These are phyloP conservation scores for Hanseniaspora nectarophila DNA, from an alignment of 805 yeast genomes.

Conservation along the genomic window DNA sequence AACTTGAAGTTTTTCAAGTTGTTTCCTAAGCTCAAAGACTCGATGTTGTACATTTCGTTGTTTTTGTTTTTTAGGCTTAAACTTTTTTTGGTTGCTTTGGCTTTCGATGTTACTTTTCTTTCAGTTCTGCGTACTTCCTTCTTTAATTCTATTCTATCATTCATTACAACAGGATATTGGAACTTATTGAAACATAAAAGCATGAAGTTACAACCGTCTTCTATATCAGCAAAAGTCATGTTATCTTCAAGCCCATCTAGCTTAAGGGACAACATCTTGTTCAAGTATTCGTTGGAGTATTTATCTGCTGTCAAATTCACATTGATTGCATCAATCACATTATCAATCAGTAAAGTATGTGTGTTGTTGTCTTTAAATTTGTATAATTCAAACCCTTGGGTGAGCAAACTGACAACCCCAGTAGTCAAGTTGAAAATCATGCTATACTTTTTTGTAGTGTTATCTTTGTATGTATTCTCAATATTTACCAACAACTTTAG, in stretches of 20 bases:
- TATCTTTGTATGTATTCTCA: neutral
- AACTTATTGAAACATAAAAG: neutral
- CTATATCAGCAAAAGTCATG: conserved; percentile 8
- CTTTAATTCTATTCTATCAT: conserved; percentile 1
- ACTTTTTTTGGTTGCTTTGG: neutral
- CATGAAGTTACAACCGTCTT: conserved; percentile 5
- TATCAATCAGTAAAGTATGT: neutral
- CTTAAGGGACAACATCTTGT: neutral
- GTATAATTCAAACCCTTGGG: conserved; percentile 2
- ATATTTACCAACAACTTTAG: conserved; percentile 4
- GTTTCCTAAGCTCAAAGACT: conserved; percentile 1
- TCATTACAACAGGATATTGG: neutral
- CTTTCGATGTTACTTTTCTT: neutral
- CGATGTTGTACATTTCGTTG: neutral
- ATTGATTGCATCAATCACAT: neutral
- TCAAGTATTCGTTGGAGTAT: neutral
- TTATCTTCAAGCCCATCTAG: conserved; percentile 1
- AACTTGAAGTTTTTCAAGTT: neutral
- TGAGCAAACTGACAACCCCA: neutral
- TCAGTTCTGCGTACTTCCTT: neutral
- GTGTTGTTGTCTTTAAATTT: conserved; percentile 1
- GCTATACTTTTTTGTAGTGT: neutral
- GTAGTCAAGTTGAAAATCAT: neutral
- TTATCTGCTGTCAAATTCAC: neutral
- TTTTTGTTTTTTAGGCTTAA: neutral